A percentile compares a stretch with the other conserved stretches of the same genome.
These are phyloP conservation scores for Avena eriantha DNA, from an alignment of 176 grass and related monocot genomes.

Conservation along the genomic window DNA sequence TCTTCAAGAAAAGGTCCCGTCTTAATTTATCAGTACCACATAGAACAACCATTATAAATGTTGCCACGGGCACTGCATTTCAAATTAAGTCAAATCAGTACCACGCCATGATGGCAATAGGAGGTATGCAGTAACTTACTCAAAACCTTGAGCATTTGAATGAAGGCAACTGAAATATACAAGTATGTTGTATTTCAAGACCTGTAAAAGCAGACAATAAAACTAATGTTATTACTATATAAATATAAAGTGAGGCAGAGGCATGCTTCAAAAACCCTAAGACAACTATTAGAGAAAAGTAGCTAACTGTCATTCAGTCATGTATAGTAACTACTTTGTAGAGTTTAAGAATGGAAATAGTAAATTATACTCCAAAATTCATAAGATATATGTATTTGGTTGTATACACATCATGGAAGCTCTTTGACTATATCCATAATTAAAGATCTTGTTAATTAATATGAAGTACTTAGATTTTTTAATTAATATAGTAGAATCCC, in stretches of 20 bases:
- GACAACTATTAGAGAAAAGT: slow-evolving; percentile 3
- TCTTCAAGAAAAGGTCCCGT: too few species aligned
- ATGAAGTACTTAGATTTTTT: too few species aligned
- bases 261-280: background rate
- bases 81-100: slow-evolving; percentile 39
- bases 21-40: too few species aligned
- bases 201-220: slow-evolving; percentile 59
- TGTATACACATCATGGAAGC: too few species aligned
- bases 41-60: too few species aligned
- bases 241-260: slow-evolving; percentile 25
- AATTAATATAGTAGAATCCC: too few species aligned
- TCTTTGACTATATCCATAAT: too few species aligned
- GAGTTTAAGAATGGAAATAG: slow-evolving; percentile 4
- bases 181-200: slow-evolving; percentile 99
- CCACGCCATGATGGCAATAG: background rate
- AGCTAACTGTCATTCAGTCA: background rate
- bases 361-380: too few species aligned
- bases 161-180: slow-evolving; percentile 96
- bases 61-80: slow-evolving; percentile 97
- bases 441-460: too few species aligned
- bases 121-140: slow-evolving; percentile 67
- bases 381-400: too few species aligned
- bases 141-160: slow-evolving; percentile 99
- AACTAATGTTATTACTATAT: slow-evolving; percentile 1
- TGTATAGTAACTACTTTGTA: slow-evolving; percentile 11